Conservation (phyloP, 129 eudicot species). For the Deinandra increscens region DNA sequence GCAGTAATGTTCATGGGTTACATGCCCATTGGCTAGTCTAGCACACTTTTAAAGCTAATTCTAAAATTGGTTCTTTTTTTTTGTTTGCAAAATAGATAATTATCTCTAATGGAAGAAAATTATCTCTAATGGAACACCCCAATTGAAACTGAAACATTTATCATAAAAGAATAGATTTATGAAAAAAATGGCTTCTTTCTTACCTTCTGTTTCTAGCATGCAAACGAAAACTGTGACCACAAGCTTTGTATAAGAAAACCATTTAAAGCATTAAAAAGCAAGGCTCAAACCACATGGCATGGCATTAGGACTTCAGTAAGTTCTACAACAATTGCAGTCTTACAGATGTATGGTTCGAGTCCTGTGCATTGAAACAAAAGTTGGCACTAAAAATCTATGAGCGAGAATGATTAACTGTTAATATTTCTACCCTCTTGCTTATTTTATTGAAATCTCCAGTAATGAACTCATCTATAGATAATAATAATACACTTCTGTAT, state of each 20-base stretch:
- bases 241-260: background rate
- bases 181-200: no score
- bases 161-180: no score
- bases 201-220: background rate
- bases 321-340: background rate
- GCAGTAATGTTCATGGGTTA: background rate
- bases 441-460: background rate
- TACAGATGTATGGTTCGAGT: background rate
- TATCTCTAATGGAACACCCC: no score
- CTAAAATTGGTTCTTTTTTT: no score
- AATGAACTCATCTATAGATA: background rate
- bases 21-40: background rate
- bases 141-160: no score
- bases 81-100: no score
- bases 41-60: background rate
- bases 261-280: background rate
- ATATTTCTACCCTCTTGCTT: background rate
- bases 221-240: background rate
- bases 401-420: background rate
- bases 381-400: background rate
- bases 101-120: no score
- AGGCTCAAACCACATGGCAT: background rate
- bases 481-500: background rate
- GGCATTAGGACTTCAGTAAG: background rate
- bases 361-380: background rate